Conservation (phyloP, 169 alveolate species). For the Cryptosporidium ubiquitum region DNA sequence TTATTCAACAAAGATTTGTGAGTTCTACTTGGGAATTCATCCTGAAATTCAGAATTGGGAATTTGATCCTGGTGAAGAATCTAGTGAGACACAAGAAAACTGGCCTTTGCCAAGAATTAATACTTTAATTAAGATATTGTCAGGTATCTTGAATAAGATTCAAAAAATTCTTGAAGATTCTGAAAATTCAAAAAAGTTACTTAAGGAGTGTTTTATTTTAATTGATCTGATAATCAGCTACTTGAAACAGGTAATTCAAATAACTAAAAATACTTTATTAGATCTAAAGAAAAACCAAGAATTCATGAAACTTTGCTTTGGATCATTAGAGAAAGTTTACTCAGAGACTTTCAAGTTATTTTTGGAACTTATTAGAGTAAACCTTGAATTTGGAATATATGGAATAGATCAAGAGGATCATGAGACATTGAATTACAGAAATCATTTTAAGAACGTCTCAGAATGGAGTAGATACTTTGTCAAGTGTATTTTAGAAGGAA, state of each 20-base stretch:
- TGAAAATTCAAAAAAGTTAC: not conserved
- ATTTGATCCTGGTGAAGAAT: not conserved
- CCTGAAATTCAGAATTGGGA: constrained; percentile 9
- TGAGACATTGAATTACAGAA: not conserved
- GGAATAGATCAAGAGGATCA: not conserved
- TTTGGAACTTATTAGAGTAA: not conserved
- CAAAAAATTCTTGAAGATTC: not conserved
- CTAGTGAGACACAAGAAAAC: not conserved
- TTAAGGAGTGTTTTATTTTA: not conserved
- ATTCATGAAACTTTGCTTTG: not conserved
- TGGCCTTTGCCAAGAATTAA: not conserved
- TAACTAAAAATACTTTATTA: not conserved
- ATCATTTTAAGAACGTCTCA: not conserved
- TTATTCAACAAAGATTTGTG: not conserved
- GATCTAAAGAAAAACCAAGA: not conserved
- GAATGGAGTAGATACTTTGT: constrained; percentile 45
- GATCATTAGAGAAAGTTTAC: not conserved
- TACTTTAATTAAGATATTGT: not conserved
- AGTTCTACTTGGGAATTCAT: not conserved
- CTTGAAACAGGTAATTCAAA: not conserved
- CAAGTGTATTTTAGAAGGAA: constrained; percentile 44
- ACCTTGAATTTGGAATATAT: constrained; percentile 34
- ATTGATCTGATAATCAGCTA: not conserved
- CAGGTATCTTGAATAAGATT: not conserved
- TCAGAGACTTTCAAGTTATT: not conserved